Percentiles rank a stretch among this genome's conserved stretches.
Conservation (phyloP, 2,329 filamentous ascomycete species). For the Orbilia quercus region DNA sequence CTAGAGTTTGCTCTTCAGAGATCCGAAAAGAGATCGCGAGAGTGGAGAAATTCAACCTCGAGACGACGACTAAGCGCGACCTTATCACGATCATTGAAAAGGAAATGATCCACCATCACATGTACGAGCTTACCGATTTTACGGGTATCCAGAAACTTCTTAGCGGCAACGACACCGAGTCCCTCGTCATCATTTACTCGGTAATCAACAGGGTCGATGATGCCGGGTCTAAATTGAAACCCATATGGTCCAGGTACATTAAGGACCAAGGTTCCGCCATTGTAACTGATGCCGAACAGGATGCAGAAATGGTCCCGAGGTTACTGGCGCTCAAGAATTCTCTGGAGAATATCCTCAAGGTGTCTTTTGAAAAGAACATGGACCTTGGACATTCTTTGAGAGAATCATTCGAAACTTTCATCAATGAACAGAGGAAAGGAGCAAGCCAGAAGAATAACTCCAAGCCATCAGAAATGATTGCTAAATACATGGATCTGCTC, state of each 20-base stretch:
- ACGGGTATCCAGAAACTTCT: constrained; percentile 78
- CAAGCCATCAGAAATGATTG: constrained; percentile 98
- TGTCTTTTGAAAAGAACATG: constrained; percentile 81
- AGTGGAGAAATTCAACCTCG: constrained; percentile 83
- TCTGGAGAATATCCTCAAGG: constrained; percentile 79
- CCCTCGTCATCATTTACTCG: constrained; percentile 80
- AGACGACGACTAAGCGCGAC: constrained; percentile 81
- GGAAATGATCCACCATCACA: constrained; percentile 76
- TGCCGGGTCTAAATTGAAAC: constrained; percentile 69
- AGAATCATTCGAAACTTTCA: constrained; percentile 87
- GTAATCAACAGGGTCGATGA: constrained; percentile 77
- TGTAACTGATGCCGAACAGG: constrained; percentile 80
- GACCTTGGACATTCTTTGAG: constrained; percentile 80
- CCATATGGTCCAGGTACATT: constrained; percentile 83
- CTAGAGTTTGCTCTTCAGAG: constrained; percentile 74
- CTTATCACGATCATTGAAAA: constrained; percentile 79
- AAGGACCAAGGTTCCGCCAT: constrained; percentile 78
- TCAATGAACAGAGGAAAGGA: constrained; percentile 84
- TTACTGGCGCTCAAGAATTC: constrained; percentile 83
- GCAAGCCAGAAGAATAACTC: constrained; percentile 84
- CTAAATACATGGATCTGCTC: constrained; percentile 92
- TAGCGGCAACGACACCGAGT: constrained; percentile 74
- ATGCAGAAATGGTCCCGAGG: constrained; percentile 85
- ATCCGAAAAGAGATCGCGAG: constrained; percentile 78
- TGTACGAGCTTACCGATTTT: constrained; percentile 73